These are phyloP conservation scores for Helianthus tuberosus DNA, from an alignment of 129 eudicot genomes.

Conservation along the genomic window DNA sequence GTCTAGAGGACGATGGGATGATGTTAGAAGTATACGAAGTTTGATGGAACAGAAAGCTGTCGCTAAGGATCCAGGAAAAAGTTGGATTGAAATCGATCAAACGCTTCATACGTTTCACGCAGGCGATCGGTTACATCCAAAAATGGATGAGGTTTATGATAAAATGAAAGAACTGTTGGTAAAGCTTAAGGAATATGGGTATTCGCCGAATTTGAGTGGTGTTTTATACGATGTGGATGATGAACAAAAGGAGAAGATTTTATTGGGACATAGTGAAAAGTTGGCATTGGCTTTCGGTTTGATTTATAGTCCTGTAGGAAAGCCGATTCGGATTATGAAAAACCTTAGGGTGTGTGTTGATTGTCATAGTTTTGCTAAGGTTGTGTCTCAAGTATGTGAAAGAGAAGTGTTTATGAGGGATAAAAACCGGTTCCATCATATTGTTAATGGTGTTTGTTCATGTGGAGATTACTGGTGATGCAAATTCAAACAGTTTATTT, in stretches of 20 bases:
- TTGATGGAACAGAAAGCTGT: slow-evolving; percentile 67
- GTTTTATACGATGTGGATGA: slow-evolving; percentile 78
- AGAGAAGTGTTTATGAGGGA: slow-evolving; percentile 75
- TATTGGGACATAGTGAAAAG: slow-evolving; percentile 84
- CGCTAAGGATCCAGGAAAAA: slow-evolving; percentile 78
- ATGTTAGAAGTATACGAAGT: slow-evolving; percentile 59
- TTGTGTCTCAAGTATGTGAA: slow-evolving; percentile 58
- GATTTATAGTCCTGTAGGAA: slow-evolving; percentile 46
- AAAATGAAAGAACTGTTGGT: slow-evolving; percentile 58
- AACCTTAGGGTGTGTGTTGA: slow-evolving; percentile 82
- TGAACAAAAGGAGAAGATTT: slow-evolving; percentile 77
- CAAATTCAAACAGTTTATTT: not conserved
- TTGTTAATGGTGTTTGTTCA: slow-evolving; percentile 62
- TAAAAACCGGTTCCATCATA: slow-evolving; percentile 73
- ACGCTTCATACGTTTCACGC: slow-evolving; percentile 73
- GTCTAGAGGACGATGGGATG: slow-evolving; percentile 85
- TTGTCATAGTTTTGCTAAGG: slow-evolving; percentile 83
- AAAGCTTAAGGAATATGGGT: slow-evolving; percentile 64
- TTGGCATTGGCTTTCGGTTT: slow-evolving; percentile 77
- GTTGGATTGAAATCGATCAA: slow-evolving; percentile 84
- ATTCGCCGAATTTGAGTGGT: slow-evolving; percentile 64
- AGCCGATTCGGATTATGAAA: slow-evolving; percentile 66
- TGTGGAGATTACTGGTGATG: slow-evolving; percentile 81
- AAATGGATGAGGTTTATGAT: slow-evolving; percentile 43
- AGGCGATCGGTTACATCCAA: slow-evolving; percentile 60